These are phyloP conservation scores for Fusarium sp. DNA, from an alignment of 2,329 filamentous ascomycete genomes.

Conservation along the genomic window DNA sequence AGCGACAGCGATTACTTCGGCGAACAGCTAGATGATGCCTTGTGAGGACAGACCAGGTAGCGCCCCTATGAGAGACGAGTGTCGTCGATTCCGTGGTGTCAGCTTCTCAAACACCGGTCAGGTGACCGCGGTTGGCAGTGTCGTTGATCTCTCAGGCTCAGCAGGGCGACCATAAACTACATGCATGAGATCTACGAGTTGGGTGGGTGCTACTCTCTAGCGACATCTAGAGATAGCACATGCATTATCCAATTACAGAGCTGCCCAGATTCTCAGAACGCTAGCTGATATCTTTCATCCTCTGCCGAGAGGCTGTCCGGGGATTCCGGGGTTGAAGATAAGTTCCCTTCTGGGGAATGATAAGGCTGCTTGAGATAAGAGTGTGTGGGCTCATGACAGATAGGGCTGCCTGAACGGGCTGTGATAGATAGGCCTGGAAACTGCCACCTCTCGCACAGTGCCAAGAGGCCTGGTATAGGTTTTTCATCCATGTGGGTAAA, in stretches of 20 bases:
- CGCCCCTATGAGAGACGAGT: not conserved
- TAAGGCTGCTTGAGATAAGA: constrained; percentile 28
- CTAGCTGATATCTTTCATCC: constrained; percentile 31
- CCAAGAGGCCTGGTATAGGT: not conserved
- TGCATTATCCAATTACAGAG: constrained; percentile 30
- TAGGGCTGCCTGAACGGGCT: constrained; percentile 8
- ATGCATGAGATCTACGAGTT: constrained; percentile 25
- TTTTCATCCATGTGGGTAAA: constrained; percentile 2
- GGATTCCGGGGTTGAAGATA: constrained; percentile 37
- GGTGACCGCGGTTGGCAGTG: constrained; percentile 5
- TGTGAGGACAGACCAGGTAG: not conserved
- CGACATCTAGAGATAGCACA: constrained; percentile 29
- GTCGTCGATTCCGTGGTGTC: not conserved
- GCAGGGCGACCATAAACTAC: constrained; percentile 10
- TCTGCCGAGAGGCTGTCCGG: constrained; percentile 27
- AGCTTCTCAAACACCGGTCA: not conserved
- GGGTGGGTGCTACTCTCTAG: not conserved
- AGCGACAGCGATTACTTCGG: not conserved
- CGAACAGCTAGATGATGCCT: not conserved
- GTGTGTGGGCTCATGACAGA: constrained; percentile 5
- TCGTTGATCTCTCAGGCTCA: not conserved
- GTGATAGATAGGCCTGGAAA: not conserved
- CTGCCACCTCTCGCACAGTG: constrained; percentile 1
- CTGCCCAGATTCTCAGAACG: constrained; percentile 30
- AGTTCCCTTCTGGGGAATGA: constrained; percentile 23